phyloP scores from a whole-genome alignment of 345 rosid species.

The Eucalyptus marginata region DNA sequence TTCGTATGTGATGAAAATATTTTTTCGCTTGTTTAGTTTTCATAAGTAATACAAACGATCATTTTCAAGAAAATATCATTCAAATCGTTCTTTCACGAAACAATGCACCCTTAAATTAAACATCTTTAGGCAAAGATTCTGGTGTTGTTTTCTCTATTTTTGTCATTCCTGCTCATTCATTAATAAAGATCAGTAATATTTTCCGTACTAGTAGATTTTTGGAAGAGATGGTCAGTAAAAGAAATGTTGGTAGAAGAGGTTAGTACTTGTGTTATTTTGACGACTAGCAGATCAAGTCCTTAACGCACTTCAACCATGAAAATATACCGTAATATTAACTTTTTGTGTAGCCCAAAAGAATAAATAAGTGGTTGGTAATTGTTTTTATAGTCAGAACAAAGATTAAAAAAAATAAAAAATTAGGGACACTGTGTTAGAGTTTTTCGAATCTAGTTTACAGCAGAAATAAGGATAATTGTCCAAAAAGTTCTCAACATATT shows the following conservation, averaged over 20 bases:
- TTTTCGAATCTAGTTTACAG: neutral
- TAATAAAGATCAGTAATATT: neutral
- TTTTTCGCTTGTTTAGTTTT: too few species aligned
- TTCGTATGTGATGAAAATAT: too few species aligned
- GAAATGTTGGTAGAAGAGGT: neutral
- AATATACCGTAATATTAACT: neutral
- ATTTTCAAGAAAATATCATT: too few species aligned
- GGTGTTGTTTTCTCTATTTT: neutral
- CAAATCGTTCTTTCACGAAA: too few species aligned
- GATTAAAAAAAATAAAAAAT: neutral
- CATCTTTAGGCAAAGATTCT: neutral
- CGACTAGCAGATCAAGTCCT: neutral
- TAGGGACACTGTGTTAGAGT: neutral
- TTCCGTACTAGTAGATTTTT: too few species aligned
- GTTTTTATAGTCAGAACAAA: neutral
- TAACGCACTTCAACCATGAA: neutral
- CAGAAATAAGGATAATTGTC: neutral
- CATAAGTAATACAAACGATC: accelerated
- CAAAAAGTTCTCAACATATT: neutral
- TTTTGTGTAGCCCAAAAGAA: neutral
- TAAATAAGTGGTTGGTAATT: neutral
- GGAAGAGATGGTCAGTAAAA: neutral
- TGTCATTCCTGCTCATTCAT: neutral
- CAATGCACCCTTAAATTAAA: neutral
- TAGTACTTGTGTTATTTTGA: neutral